phyloP scores from a whole-genome alignment of 768 basidiomycete species.

The Termitomyces sp. region DNA sequence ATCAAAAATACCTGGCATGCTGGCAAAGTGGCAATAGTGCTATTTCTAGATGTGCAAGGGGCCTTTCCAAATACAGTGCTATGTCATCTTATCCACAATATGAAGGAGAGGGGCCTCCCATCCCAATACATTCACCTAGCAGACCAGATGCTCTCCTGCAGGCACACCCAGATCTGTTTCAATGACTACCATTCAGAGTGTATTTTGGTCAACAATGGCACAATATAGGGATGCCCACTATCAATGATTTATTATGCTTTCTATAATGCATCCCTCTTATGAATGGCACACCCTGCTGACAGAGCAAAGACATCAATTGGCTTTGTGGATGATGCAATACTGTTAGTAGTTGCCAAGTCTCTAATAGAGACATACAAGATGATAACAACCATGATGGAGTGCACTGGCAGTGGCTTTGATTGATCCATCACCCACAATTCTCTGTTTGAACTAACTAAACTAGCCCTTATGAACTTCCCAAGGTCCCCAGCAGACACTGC shows the following conservation, averaged over 20 bases:
- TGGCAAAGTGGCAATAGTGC: not conserved
- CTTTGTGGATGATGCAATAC: not conserved
- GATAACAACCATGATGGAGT: not conserved
- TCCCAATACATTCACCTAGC: not conserved
- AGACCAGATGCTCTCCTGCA: not conserved
- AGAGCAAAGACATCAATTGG: not conserved
- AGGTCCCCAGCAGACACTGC: not conserved
- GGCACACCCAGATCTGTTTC: not conserved
- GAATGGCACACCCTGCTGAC: not conserved
- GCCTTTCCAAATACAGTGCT: not conserved
- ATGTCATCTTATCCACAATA: not conserved
- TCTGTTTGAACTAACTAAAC: not conserved
- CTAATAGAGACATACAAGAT: not conserved
- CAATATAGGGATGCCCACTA: not conserved
- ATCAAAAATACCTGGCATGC: not conserved
- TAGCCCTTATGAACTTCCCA: not conserved
- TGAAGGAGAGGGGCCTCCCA: not conserved
- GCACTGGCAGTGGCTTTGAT: not conserved
- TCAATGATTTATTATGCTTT: not conserved
- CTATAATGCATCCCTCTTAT: not conserved
- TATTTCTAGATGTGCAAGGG: not conserved
- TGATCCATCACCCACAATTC: not conserved
- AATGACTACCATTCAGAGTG: not conserved
- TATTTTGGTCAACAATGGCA: not conserved
- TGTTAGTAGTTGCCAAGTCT: not conserved